Evolutionary conservation across 129 eudicot genomes (phyloP).

Genomic region (Centella asiatica): DNA sequence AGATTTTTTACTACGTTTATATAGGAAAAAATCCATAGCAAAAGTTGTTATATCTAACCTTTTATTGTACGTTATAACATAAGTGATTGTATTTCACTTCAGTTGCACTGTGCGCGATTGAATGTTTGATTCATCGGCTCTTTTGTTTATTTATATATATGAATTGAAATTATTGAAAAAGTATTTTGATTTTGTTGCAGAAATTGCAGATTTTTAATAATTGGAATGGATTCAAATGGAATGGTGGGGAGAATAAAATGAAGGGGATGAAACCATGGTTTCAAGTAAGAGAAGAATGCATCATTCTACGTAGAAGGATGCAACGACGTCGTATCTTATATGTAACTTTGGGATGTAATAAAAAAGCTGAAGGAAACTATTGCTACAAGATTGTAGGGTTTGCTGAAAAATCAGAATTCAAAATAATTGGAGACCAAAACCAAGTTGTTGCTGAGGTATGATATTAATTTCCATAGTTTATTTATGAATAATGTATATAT

Average conservation of each 20-base stretch:
- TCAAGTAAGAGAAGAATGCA: slow-evolving; percentile 26
- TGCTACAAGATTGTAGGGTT: slow-evolving; percentile 28
- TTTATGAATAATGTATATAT: too few relatives aligned
- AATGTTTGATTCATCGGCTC: too few relatives aligned
- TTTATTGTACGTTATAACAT: too few relatives aligned
- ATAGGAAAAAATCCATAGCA: too few relatives aligned
- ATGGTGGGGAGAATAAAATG: slow-evolving; percentile 6
- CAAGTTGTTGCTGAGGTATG: slow-evolving; percentile 43
- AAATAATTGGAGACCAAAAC: slow-evolving; percentile 32
- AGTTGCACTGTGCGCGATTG: too few relatives aligned
- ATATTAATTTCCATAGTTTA: too few relatives aligned
- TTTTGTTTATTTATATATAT: too few relatives aligned
- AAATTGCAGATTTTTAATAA: slow-evolving; percentile 30
- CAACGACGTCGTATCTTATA: slow-evolving; percentile 8
- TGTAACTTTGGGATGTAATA: slow-evolving; percentile 24
- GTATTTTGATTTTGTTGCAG: slow-evolving; percentile 19
- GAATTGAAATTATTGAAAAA: background rate
- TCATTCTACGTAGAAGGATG: slow-evolving; percentile 9
- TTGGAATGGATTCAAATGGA: slow-evolving; percentile 61
- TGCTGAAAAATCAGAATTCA: slow-evolving; percentile 29
- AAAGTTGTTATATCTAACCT: too few relatives aligned
- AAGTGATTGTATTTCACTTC: too few relatives aligned
- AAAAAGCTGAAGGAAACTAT: slow-evolving; percentile 5
- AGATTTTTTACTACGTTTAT: too few relatives aligned
- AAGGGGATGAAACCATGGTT: slow-evolving; percentile 43